phyloP scores from a whole-genome alignment of 2,329 filamentous ascomycete genomes.

The Sporothrix brasiliensis region DNA sequence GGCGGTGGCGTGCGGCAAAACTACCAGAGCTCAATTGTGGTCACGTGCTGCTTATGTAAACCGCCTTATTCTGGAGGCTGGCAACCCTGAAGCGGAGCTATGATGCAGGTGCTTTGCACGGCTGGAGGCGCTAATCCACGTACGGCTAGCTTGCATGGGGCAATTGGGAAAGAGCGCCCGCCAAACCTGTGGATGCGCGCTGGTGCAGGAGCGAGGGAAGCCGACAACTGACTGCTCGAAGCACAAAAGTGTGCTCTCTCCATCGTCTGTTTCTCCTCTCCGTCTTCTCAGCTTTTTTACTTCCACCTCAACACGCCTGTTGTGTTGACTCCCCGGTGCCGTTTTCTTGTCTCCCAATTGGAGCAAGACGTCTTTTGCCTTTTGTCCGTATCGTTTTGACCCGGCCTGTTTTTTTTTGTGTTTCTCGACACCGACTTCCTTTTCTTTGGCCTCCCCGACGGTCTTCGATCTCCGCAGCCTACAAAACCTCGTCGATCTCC shows the following conservation, averaged over 20 bases:
- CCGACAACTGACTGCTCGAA: constrained; percentile 13
- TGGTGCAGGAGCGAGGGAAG: constrained; percentile 22
- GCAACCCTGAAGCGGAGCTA: constrained; percentile 19
- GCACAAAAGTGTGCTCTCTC: background rate
- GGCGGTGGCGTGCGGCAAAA: constrained; percentile 37
- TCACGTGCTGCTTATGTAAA: constrained; percentile 33
- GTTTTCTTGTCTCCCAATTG: constrained; percentile 8
- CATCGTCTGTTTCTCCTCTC: constrained; percentile 14
- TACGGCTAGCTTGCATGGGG: constrained; percentile 5
- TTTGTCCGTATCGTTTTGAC: background rate
- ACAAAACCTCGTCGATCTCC: too few species aligned
- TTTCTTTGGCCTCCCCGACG: background rate
- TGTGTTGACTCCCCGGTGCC: background rate
- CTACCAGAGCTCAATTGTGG: background rate
- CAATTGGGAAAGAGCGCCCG: constrained; percentile 18
- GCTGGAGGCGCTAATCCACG: background rate
- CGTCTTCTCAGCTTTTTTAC: background rate
- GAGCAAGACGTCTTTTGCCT: constrained; percentile 9
- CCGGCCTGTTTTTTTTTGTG: background rate
- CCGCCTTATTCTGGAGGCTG: constrained; percentile 18
- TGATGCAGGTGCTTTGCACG: constrained; percentile 11
- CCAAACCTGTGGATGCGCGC: constrained; percentile 25
- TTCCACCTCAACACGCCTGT: background rate
- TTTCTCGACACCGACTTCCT: background rate
- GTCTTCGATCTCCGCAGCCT: too few species aligned